Conservation (phyloP, 306 rosid genomes). For the Castanea sativa region DNA sequence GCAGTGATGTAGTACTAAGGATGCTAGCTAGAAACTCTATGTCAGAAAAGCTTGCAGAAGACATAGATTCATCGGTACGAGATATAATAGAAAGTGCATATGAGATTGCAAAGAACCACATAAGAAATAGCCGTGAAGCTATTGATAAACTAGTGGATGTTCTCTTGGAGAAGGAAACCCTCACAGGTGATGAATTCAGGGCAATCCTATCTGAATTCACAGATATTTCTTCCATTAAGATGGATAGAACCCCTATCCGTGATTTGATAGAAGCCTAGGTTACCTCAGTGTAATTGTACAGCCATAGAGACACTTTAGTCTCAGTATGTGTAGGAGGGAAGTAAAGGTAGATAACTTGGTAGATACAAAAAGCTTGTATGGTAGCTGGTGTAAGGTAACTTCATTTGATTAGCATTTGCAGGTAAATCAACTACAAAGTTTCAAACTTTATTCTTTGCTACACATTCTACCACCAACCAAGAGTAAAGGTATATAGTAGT, state of each 20-base stretch:
- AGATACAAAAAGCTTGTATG: background rate
- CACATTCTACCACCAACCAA: too few relatives aligned
- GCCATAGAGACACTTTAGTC: background rate
- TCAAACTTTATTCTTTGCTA: too few relatives aligned
- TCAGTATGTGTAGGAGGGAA: background rate
- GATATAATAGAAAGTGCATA: constrained; percentile 46
- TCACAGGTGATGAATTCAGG: constrained; percentile 69
- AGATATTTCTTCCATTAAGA: constrained; percentile 30
- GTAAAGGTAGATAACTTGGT: background rate
- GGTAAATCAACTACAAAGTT: too few relatives aligned
- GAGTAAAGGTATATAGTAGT: too few relatives aligned
- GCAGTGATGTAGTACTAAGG: constrained; percentile 62
- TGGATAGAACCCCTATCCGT: constrained; percentile 25
- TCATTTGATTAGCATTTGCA: too few relatives aligned
- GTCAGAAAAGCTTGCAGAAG: constrained; percentile 77
- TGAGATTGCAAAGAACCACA: constrained; percentile 56
- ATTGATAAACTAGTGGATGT: constrained; percentile 66
- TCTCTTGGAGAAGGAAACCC: constrained; percentile 59
- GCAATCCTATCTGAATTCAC: constrained; percentile 59
- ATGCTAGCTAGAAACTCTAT: constrained; percentile 70
- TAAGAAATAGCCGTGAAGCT: constrained; percentile 59
- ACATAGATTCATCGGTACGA: constrained; percentile 53
- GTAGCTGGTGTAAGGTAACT: background rate
- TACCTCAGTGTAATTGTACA: background rate
- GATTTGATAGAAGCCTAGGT: constrained; percentile 47